A percentile compares a stretch with the other conserved stretches of the same genome.
Evolutionary conservation across 2,329 filamentous ascomycete species (phyloP).

Genomic region (Pestalotiopsis sp.): DNA sequence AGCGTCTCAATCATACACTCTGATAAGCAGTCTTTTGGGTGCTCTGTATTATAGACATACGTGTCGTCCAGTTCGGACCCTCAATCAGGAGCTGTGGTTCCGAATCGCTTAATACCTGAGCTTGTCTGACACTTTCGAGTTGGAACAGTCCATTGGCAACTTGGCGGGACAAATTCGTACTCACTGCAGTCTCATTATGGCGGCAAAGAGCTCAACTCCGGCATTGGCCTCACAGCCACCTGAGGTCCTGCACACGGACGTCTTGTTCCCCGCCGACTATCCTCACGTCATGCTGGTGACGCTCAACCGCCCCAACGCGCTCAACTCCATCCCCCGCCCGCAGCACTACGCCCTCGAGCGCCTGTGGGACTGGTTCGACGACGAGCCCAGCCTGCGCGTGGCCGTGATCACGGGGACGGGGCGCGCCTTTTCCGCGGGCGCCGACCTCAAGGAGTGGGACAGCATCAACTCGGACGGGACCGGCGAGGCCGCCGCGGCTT

Average conservation of each 20-base stretch:
- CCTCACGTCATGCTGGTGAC: conserved; percentile 62
- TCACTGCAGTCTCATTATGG: neutral
- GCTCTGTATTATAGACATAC: no score
- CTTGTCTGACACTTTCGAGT: no score
- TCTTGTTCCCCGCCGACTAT: conserved; percentile 50
- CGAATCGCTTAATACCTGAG: no score
- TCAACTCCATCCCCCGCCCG: conserved; percentile 58
- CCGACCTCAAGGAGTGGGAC: conserved; percentile 70
- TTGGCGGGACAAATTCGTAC: neutral
- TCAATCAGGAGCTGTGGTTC: no score
- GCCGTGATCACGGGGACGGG: conserved; percentile 67
- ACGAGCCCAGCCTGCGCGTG: conserved; percentile 61
- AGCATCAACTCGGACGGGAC: conserved; percentile 38
- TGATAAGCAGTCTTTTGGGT: no score
- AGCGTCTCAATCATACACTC: no score
- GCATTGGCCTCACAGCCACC: conserved; percentile 41
- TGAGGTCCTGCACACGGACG: conserved; percentile 39
- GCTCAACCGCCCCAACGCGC: conserved; percentile 58
- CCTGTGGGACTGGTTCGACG: conserved; percentile 65
- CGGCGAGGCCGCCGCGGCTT: neutral
- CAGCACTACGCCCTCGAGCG: conserved; percentile 52
- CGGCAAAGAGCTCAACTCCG: neutral
- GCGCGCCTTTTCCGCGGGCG: conserved; percentile 69
- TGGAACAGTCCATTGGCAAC: no score
- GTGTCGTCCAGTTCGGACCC: no score